Evolutionary conservation across 1,139 yeast species (phyloP), one percentile per base, ranked within the genome.

Genomic region (Zygosaccharomyces pseudobailii): DNA sequence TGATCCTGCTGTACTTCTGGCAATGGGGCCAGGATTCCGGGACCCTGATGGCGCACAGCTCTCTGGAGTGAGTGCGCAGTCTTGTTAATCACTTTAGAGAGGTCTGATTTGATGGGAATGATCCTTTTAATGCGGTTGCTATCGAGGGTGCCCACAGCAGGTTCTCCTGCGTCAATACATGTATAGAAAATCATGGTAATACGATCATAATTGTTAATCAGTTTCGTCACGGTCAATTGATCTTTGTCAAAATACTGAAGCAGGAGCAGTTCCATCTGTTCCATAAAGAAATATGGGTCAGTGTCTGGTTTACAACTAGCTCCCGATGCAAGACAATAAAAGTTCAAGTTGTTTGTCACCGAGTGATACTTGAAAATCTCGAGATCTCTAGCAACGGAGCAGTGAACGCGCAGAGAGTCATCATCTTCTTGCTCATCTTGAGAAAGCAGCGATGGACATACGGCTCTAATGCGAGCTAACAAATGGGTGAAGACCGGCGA

Each of bases 131-230:
- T 66, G 43, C 80, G 76, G 62, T 88, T 89, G 20, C 44, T 50
- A 33, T 54, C 53, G 44, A 81, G 71, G 55, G 88, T 96, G 0
- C 90, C 82, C 43, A 78, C 72, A 54, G 78, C 76, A 0, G 96
- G 95, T 22, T 75, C 72, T 1, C 94, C 92, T 41, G 80, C 83
- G 57, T 87, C 95, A 22, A 89, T 63, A 80, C 87, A 79, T 47
- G 54, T 53, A 44, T 61, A 56, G 28, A 61, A 55, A 4, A 63
- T 52, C 47, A 64, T 47, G 7, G 62, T 48, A 10, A 64, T 40
- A 34, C 65, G 53, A 50, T 64, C 68, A 28, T 54, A 53, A 38
- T 64, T 64, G 48, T 64, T 63, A 4, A 44, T 47, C 7, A 64
- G 33, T 45, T 64, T 64, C 36, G 52, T 46, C 10, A 51, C 48